Base-by-base conservation (phyloP, 2,329 filamentous ascomycete species). In the Lojkania enalia region DNA sequence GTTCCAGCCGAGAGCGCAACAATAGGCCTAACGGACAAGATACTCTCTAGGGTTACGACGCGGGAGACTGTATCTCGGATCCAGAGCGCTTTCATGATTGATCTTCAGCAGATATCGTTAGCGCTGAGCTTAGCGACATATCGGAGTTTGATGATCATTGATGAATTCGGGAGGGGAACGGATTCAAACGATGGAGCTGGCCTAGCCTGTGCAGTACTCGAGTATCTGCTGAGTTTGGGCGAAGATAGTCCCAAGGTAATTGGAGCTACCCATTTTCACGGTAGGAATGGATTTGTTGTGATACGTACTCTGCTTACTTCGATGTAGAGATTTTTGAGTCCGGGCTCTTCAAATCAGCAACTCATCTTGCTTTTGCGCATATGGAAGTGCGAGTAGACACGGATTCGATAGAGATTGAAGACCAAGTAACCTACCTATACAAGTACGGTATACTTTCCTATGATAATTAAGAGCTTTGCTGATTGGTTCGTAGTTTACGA, bases 21-120 rank as follows among this genome's bases (percentile, higher is more conserved):
- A 1, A 85, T 99, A 50, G 92, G 94, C 0, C 71, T 97, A 25
- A 96, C 92, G 0, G 94, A 97, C 73, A 95, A 88, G 62, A 95
- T 99, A 35, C 72, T 97, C 37, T 95, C 91, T 1, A 83, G 90
- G 15, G 87, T 96, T 37, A 83, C 87, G 14, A 91, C 90, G 0
- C 77, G 84, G 49, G 84, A 87, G 57, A 83, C 81, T 13, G 82
- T 86, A 2, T 85, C 83, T 2, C 53, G 79, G 66, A 73, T 77
- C 6, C 82, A 86, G 60, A 86, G 83, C 56, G 81, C 83, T 3
- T 87, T 87, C 66, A 84, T 85, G 81, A 89, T 89, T 40, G 94
- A 99, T 58, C 70, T 99, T 14, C 89, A 94, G 57, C 92, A 99
- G 61, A 83, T 94, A 9, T 85, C 87, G 0, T 80, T 94, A 44